A percentile compares a stretch with the other conserved stretches of the same genome.
Conservation (phyloP, 2,329 filamentous ascomycete genomes). For the Aschersonia sp. region DNA sequence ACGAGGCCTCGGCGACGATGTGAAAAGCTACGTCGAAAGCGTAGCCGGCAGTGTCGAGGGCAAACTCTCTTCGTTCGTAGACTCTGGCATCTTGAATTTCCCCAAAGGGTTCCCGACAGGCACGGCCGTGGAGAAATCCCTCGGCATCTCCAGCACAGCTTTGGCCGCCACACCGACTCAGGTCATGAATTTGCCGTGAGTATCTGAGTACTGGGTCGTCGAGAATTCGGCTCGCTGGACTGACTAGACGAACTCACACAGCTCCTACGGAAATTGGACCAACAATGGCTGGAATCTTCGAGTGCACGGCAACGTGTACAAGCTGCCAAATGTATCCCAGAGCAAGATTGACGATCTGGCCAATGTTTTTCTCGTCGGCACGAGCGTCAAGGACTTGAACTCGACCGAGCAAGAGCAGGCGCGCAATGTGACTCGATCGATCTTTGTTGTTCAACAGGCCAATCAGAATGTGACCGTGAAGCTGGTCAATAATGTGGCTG, state of each 20-base stretch:
- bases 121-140: constrained; percentile 41
- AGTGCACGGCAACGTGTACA: constrained; percentile 71
- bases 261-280: constrained; percentile 65
- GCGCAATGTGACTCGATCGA: constrained; percentile 57
- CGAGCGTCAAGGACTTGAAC: constrained; percentile 43
- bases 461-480: constrained; percentile 49
- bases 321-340: constrained; percentile 54
- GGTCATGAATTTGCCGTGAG: constrained; percentile 53
- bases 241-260: constrained; percentile 7
- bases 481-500: constrained; percentile 29
- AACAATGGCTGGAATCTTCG: constrained; percentile 62
- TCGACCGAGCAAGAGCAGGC: constrained; percentile 48
- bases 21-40: constrained; percentile 35
- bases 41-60: constrained; percentile 36
- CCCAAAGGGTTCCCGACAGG: constrained; percentile 54
- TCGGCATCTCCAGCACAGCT: constrained; percentile 44
- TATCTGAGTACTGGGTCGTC: not conserved
- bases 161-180: constrained; percentile 51
- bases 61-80: constrained; percentile 43
- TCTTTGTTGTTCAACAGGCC: constrained; percentile 62
- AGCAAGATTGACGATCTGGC: constrained; percentile 53
- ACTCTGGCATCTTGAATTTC: constrained; percentile 51
- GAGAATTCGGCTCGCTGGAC: not conserved
- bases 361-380: constrained; percentile 55
- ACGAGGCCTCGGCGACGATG: constrained; percentile 22